Percentiles rank a stretch among this genome's conserved stretches.
Evolutionary conservation across 129 eudicot genomes (phyloP).

Genomic region (Oenanthe sinensis): DNA sequence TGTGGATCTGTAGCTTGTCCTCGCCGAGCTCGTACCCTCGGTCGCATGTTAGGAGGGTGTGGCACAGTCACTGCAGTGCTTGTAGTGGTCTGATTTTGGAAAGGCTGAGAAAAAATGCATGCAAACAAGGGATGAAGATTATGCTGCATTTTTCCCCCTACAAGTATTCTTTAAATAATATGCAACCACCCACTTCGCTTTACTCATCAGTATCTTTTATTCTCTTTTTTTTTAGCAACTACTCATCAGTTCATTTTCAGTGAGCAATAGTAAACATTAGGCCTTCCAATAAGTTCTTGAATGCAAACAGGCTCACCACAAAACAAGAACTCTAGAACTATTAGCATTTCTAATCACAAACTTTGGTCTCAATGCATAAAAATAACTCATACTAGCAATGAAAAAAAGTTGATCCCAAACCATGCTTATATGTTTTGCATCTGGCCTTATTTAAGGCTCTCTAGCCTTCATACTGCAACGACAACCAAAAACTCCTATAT

Average conservation of each 20-base stretch:
- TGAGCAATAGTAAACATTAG: background rate
- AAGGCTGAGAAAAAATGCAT: conserved; percentile 13
- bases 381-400: background rate
- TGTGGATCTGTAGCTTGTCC: conserved; percentile 99
- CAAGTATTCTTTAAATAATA: background rate
- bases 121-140: background rate
- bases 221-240: background rate
- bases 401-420: background rate
- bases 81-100: conserved; percentile 68
- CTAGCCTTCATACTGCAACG: background rate
- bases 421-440: background rate
- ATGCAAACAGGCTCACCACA: background rate
- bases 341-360: background rate
- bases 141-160: background rate
- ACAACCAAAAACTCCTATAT: background rate
- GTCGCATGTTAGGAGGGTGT: conserved; percentile 76
- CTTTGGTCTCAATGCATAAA: background rate
- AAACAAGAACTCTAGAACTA: background rate
- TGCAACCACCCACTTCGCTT: background rate
- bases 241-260: background rate
- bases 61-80: conserved; percentile 65
- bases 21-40: conserved; percentile 89
- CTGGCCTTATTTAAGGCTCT: background rate
- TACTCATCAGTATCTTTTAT: background rate
- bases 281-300: background rate